Conservation (phyloP, 192 early-diverging fungal species). For the Linnemannia exigua region DNA sequence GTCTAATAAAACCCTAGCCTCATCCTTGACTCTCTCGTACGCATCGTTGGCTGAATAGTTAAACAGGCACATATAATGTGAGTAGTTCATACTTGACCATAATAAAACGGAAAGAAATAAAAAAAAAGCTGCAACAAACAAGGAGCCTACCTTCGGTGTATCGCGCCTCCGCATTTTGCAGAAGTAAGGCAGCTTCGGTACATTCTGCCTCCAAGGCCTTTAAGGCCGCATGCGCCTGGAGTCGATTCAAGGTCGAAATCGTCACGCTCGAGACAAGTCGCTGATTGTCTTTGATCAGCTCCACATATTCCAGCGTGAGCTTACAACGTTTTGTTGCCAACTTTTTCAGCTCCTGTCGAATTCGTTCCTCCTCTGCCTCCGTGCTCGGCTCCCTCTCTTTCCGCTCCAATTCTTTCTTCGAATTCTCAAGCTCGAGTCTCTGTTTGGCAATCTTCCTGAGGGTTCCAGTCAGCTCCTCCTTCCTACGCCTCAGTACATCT, state of each 20-base stretch:
- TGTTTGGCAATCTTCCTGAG: slow-evolving; percentile 37
- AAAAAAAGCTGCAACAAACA: not conserved
- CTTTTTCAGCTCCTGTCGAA: not conserved
- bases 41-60: slow-evolving; percentile 36
- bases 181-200: slow-evolving; percentile 50
- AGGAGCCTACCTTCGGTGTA: slow-evolving; percentile 39
- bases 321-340: slow-evolving; percentile 27
- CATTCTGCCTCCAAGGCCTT: slow-evolving; percentile 38
- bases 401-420: slow-evolving; percentile 17
- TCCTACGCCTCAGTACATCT: slow-evolving; percentile 27
- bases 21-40: slow-evolving; percentile 62
- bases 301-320: slow-evolving; percentile 29
- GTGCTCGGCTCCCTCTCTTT: slow-evolving; percentile 28
- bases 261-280: slow-evolving; percentile 39
- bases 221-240: slow-evolving; percentile 46
- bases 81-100: not conserved
- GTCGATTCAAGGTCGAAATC: slow-evolving; percentile 37
- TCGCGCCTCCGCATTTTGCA: slow-evolving; percentile 56
- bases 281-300: slow-evolving; percentile 32
- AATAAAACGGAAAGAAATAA: not conserved
- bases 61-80: not conserved
- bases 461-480: slow-evolving; percentile 7
- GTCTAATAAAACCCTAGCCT: slow-evolving; percentile 61
- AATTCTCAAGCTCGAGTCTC: slow-evolving; percentile 36
- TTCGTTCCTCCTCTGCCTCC: slow-evolving; percentile 43